Conservation (phyloP, 2,329 filamentous ascomycete species). For the Pyrenochaeta sp. region DNA sequence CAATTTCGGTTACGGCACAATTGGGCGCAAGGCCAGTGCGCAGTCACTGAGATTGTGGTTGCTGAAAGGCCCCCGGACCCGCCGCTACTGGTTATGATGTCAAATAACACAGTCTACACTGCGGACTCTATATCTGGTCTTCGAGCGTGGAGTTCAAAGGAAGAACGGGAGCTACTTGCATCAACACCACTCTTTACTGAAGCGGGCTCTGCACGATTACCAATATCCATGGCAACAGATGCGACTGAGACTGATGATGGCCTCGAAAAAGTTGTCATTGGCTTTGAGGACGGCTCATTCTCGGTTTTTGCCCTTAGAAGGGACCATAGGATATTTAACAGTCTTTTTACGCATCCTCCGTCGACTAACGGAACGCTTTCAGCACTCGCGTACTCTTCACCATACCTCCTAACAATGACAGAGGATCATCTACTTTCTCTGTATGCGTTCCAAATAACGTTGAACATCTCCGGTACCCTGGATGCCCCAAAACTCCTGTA, state of each 20-base stretch:
- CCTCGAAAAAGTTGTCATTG: conserved; percentile 44
- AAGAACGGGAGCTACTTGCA: conserved; percentile 66
- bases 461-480: conserved; percentile 23
- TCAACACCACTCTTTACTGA: conserved; percentile 40
- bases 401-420: conserved; percentile 83
- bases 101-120: conserved; percentile 79
- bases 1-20: conserved; percentile 91
- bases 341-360: conserved; percentile 67
- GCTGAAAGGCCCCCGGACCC: conserved; percentile 62
- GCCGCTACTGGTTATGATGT: conserved; percentile 76
- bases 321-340: conserved; percentile 53
- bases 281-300: conserved; percentile 60
- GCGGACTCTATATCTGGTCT: conserved; percentile 75
- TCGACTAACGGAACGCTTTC: conserved; percentile 72
- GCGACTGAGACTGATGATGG: conserved; percentile 36
- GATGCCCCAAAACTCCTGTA: conserved; percentile 70
- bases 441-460: conserved; percentile 66
- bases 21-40: conserved; percentile 85
- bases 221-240: conserved; percentile 73
- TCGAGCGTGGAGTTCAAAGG: conserved; percentile 78
- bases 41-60: conserved; percentile 78
- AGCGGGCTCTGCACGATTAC: conserved; percentile 44
- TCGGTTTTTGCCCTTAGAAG: conserved; percentile 71
- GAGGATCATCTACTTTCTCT: conserved; percentile 76
- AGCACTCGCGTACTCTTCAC: conserved; percentile 74